phyloP scores from a whole-genome alignment of 345 rosid species.

The Euclidium syriacum region DNA sequence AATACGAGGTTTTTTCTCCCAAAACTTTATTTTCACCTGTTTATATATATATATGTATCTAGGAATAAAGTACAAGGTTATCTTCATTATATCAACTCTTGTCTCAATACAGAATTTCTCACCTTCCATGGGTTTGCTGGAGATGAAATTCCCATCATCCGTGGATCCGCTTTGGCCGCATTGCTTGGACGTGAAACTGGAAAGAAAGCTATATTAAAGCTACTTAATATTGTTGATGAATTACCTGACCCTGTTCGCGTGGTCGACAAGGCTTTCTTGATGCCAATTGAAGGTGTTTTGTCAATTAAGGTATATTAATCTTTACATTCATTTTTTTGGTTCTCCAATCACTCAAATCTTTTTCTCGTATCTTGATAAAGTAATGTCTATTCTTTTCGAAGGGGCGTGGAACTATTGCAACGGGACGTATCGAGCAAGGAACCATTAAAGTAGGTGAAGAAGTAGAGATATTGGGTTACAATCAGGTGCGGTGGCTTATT shows the following conservation, averaged over 20 bases:
- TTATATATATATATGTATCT: too few relatives aligned
- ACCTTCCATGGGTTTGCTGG: constrained; percentile 96
- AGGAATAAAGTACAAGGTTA: too few relatives aligned
- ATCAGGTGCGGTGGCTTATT: constrained; percentile 36
- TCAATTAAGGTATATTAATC: constrained; percentile 61
- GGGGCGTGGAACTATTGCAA: constrained; percentile 97
- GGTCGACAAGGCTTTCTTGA: constrained; percentile 82
- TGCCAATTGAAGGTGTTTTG: constrained; percentile 97
- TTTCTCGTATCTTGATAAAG: neutral
- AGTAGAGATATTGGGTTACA: constrained; percentile 82
- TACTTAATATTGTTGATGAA: constrained; percentile 87
- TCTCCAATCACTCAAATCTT: neutral
- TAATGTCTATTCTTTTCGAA: constrained; percentile 20
- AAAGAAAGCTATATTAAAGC: constrained; percentile 66
- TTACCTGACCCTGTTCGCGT: constrained; percentile 89
- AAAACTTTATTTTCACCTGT: too few relatives aligned
- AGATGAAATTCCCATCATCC: constrained; percentile 83
- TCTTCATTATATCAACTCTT: too few relatives aligned
- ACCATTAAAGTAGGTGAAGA: constrained; percentile 91
- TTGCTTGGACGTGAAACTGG: constrained; percentile 86
- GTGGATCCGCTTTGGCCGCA: constrained; percentile 82
- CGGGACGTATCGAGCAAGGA: constrained; percentile 93
- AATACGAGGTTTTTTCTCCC: too few relatives aligned
- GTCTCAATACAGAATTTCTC: too few relatives aligned
- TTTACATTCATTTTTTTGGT: neutral